Conservation (phyloP, 345 rosid genomes). For the Rubroshorea leprosula region DNA sequence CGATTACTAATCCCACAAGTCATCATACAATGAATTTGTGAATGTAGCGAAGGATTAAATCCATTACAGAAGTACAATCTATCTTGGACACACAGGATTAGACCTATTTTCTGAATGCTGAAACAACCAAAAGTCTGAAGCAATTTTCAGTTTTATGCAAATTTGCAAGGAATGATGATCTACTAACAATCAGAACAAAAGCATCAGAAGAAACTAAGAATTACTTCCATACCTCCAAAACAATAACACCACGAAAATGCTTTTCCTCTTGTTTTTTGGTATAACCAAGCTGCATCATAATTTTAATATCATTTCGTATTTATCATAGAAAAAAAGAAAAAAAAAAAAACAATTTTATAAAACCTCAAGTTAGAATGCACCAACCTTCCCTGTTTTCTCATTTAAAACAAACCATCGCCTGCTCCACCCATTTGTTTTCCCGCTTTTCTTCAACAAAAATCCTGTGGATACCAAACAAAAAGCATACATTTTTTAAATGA, state of each 20-base stretch:
- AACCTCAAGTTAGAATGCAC: slow-evolving; percentile 7
- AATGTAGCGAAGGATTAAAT: no score
- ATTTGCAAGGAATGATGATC: no score
- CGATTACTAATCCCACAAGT: neutral
- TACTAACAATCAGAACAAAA: neutral
- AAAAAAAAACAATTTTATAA: neutral
- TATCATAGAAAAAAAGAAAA: slow-evolving; percentile 3
- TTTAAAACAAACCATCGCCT: slow-evolving; percentile 93
- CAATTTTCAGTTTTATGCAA: neutral
- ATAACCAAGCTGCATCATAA: slow-evolving; percentile 78
- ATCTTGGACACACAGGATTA: neutral
- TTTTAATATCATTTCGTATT: neutral
- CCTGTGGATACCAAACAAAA: slow-evolving; percentile 42
- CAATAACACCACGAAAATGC: slow-evolving; percentile 87
- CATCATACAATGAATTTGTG: neutral
- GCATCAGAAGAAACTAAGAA: neutral
- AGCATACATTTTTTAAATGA: neutral
- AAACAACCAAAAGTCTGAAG: neutral
- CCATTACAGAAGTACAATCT: neutral
- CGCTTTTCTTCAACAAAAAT: slow-evolving; percentile 87
- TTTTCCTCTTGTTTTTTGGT: slow-evolving; percentile 94
- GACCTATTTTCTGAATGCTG: neutral
- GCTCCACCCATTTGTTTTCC: slow-evolving; percentile 88
- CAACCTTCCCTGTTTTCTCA: slow-evolving; percentile 96
- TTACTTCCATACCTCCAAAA: slow-evolving; percentile 65